phyloP scores from a whole-genome alignment of 2,329 filamentous ascomycete species.

The Aspergillus sclerotialis region DNA sequence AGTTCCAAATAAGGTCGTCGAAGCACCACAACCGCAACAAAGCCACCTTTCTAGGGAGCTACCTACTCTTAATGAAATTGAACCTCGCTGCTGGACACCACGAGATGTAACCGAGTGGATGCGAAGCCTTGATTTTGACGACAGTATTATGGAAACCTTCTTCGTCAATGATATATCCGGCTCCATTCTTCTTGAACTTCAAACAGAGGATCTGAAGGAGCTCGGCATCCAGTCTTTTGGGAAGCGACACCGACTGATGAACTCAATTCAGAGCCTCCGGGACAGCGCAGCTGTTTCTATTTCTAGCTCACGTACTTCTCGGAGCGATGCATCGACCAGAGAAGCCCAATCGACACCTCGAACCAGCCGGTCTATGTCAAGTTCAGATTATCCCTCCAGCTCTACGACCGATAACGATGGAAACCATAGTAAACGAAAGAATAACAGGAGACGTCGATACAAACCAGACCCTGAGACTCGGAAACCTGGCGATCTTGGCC shows the following conservation, averaged over 20 bases:
- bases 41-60: no score
- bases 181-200: constrained; percentile 77
- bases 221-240: constrained; percentile 58
- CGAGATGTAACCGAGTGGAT: constrained; percentile 68
- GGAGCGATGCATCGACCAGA: no score
- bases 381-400: constrained; percentile 7
- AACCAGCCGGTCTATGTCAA: constrained; percentile 5
- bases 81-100: constrained; percentile 27
- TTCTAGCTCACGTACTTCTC: no score
- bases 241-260: constrained; percentile 56
- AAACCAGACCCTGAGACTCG: no score
- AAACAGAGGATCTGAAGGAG: constrained; percentile 71
- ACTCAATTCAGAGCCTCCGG: constrained; percentile 49
- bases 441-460: no score
- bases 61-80: no score
- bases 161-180: constrained; percentile 89
- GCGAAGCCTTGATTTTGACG: constrained; percentile 74
- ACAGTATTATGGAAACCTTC: constrained; percentile 72
- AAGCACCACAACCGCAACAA: no score
- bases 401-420: constrained; percentile 36
- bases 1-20: no score
- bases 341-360: constrained; percentile 21
- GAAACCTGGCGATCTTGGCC: no score
- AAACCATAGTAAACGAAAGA: no score
- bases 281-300: no score